Percentiles rank a stretch among this genome's conserved stretches.
These are phyloP conservation scores for Smittium culicis DNA, from an alignment of 371 early-diverging fungal genomes.

Conservation along the genomic window DNA sequence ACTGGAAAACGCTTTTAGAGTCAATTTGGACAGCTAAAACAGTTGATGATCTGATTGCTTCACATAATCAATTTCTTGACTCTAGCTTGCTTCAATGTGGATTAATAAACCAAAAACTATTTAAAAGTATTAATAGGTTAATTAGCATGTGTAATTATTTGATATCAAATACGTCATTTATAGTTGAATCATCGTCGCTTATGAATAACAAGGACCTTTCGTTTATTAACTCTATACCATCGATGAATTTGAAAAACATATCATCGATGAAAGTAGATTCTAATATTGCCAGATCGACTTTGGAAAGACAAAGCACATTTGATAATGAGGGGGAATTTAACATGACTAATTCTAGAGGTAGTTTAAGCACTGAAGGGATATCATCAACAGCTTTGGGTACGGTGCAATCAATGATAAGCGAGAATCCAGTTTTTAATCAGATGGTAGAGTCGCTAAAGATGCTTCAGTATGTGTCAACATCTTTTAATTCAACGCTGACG, in stretches of 20 bases:
- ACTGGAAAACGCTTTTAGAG: slow-evolving; percentile 53
- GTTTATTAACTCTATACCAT: neutral
- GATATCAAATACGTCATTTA: slow-evolving; percentile 28
- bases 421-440: neutral
- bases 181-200: neutral
- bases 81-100: slow-evolving; percentile 80
- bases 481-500: slow-evolving; percentile 46
- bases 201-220: neutral
- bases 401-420: neutral
- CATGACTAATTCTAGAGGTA: neutral
- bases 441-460: neutral
- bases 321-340: neutral
- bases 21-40: slow-evolving; percentile 48
- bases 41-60: slow-evolving; percentile 68
- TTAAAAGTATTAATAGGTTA: slow-evolving; percentile 59
- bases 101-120: slow-evolving; percentile 63
- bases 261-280: neutral
- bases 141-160: slow-evolving; percentile 54
- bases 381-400: neutral
- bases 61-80: slow-evolving; percentile 72
- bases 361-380: neutral
- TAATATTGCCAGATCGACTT: neutral
- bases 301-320: neutral
- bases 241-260: neutral
- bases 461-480: neutral